Conservation (phyloP, 2,329 filamentous ascomycete species). For the Penicillium sp. region DNA sequence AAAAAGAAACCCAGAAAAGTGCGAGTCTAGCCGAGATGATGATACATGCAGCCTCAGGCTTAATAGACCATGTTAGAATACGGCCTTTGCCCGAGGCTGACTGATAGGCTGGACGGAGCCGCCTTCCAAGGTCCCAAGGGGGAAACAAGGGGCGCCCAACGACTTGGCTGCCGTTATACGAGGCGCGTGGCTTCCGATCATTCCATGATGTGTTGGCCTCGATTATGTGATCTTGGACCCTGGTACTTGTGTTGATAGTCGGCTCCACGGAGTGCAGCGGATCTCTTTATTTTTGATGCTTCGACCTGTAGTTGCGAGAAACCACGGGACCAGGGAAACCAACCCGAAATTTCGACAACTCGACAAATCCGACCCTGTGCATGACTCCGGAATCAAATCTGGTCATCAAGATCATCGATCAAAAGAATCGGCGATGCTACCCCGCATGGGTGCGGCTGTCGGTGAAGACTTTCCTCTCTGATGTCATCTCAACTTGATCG, state of each 20-base stretch:
- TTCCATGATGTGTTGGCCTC: conserved; percentile 1
- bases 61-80: neutral
- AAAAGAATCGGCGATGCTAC: neutral
- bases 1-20: neutral
- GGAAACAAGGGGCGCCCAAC: neutral
- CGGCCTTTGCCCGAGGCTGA: neutral
- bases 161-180: neutral
- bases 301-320: too few relatives aligned
- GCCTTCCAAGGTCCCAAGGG: neutral
- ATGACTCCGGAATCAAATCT: too few relatives aligned
- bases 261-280: too few relatives aligned
- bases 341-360: too few relatives aligned
- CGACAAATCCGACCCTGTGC: too few relatives aligned
- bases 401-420: neutral
- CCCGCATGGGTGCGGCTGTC: conserved; percentile 11
- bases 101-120: neutral
- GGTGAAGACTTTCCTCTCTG: conserved; percentile 12
- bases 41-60: neutral
- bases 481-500: conserved; percentile 5
- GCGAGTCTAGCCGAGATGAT: neutral
- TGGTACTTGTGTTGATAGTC: too few relatives aligned
- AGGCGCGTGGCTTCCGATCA: neutral
- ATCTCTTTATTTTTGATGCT: too few relatives aligned
- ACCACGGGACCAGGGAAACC: too few relatives aligned
- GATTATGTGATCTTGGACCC: too few relatives aligned